These are phyloP conservation scores for Gryganskiella cystojenkinii DNA, from an alignment of 192 early-diverging fungal genomes.

Conservation along the genomic window DNA sequence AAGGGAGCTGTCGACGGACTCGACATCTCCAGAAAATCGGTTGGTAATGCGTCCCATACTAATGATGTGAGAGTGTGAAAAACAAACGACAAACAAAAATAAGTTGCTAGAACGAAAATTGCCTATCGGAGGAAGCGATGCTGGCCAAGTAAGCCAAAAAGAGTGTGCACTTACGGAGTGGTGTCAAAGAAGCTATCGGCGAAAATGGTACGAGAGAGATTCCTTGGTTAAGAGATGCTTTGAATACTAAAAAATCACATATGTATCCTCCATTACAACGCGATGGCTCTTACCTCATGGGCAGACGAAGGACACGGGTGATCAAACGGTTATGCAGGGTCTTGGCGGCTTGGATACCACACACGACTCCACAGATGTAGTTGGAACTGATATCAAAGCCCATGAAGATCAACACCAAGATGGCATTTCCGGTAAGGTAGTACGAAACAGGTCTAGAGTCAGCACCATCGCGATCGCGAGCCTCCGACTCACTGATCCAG, in stretches of 20 bases:
- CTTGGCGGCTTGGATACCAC: conserved; percentile 62
- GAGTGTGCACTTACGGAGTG: conserved; percentile 72
- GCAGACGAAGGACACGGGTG: conserved; percentile 67
- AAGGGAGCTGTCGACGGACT: conserved; percentile 71
- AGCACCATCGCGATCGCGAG: background rate
- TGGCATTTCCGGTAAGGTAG: conserved; percentile 67
- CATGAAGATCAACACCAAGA: conserved; percentile 56
- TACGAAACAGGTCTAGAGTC: conserved; percentile 48
- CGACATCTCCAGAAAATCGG: conserved; percentile 86
- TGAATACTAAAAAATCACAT: too few species aligned
- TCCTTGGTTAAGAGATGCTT: too few species aligned
- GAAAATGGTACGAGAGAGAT: too few species aligned
- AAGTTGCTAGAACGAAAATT: background rate
- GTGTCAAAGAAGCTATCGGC: conserved; percentile 77
- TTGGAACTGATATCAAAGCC: background rate
- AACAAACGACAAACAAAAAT: background rate
- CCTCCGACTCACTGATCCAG: conserved; percentile 7
- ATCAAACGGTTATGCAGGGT: conserved; percentile 64
- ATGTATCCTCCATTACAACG: too few species aligned
- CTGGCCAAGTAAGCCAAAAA: background rate
- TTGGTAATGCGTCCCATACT: conserved; percentile 67
- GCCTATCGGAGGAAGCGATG: too few species aligned
- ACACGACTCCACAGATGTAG: conserved; percentile 30
- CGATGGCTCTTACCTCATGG: conserved; percentile 67
- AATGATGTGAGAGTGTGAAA: too few species aligned